Evolutionary conservation across 1,139 yeast genomes (phyloP).

Genomic region (Yamadazyma dendronema): DNA sequence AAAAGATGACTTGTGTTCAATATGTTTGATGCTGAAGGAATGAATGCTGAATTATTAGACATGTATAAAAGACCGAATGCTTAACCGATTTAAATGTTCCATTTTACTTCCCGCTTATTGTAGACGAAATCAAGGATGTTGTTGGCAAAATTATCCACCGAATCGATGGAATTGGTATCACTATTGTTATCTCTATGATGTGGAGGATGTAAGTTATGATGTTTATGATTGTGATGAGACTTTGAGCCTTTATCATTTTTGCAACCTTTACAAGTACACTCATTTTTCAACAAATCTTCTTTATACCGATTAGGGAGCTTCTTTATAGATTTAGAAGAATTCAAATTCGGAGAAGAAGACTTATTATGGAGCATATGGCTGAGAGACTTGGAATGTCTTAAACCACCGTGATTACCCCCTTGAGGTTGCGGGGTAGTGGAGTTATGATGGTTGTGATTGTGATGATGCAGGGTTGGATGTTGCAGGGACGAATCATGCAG

Average conservation of each 20-base stretch:
- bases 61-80: not conserved
- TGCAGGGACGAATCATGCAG: no score
- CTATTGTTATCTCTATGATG: conserved; percentile 9
- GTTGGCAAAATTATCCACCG: conserved; percentile 19
- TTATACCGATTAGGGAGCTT: conserved; percentile 10
- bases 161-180: conserved; percentile 16
- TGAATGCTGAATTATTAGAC: no score
- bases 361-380: conserved; percentile 9
- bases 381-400: conserved; percentile 11
- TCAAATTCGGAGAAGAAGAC: conserved; percentile 3
- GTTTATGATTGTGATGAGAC: conserved; percentile 6
- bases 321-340: conserved; percentile 4
- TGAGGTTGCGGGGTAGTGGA: no score
- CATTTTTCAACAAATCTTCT: conserved; percentile 14
- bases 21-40: no score
- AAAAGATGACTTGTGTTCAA: no score
- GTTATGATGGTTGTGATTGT: no score
- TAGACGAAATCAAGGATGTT: conserved; percentile 18
- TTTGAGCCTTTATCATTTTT: conserved; percentile 8
- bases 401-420: no score
- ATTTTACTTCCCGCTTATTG: conserved; percentile 18
- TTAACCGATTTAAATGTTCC: conserved; percentile 14
- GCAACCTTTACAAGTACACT: conserved; percentile 17
- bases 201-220: conserved; percentile 5
- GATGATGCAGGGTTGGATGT: no score